Evolutionary conservation across 352 stramenopile genomes (phyloP).

Genomic region (Phytophthora litchii): DNA sequence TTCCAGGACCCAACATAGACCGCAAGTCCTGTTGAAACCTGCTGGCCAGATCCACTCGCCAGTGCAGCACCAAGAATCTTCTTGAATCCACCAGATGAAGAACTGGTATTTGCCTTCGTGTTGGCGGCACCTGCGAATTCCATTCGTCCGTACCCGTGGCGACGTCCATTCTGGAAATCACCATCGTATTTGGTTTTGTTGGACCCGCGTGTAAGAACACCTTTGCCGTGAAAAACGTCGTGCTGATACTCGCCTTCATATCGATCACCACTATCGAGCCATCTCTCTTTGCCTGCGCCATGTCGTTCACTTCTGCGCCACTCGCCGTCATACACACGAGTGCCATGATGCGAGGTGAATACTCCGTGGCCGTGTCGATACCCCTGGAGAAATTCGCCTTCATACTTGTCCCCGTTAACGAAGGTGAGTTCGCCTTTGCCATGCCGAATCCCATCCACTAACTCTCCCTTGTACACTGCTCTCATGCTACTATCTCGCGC

Average conservation of each 20-base stretch:
- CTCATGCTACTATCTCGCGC: conserved; percentile 33
- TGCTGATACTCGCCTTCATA: conserved; percentile 73
- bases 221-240: conserved; percentile 63
- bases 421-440: conserved; percentile 60
- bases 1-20: conserved; percentile 69
- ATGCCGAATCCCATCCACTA: conserved; percentile 62
- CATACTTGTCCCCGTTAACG: conserved; percentile 68
- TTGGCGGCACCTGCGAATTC: conserved; percentile 40
- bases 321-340: conserved; percentile 61
- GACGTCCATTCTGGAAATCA: conserved; percentile 55
- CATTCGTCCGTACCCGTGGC: conserved; percentile 67
- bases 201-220: conserved; percentile 42
- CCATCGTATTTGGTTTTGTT: conserved; percentile 65
- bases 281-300: conserved; percentile 61
- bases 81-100: conserved; percentile 18
- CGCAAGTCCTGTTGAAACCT: conserved; percentile 15
- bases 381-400: conserved; percentile 63
- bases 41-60: background rate
- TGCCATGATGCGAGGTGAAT: conserved; percentile 61
- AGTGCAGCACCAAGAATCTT: conserved; percentile 25
- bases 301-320: conserved; percentile 62
- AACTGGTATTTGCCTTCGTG: conserved; percentile 4
- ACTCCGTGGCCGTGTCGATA: conserved; percentile 62
- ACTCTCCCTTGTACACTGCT: conserved; percentile 58
- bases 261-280: conserved; percentile 50